These are phyloP conservation scores for Russula foetens DNA, from an alignment of 768 basidiomycete species.

Conservation along the genomic window DNA sequence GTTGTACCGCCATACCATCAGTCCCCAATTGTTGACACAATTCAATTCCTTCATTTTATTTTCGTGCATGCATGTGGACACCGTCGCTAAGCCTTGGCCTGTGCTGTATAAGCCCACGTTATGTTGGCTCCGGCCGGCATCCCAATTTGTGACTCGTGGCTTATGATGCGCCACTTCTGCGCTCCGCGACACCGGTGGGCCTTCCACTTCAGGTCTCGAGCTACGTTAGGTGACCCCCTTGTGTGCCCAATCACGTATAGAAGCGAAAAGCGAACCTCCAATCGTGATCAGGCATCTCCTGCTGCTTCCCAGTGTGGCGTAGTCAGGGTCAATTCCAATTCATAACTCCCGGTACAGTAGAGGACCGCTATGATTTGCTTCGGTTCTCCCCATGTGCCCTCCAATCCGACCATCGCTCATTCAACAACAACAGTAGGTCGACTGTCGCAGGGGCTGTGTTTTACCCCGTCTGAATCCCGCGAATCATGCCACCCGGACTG, in stretches of 20 bases:
- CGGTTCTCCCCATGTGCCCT: neutral
- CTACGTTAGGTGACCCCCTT: neutral
- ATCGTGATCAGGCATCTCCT: neutral
- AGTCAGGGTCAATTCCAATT: neutral
- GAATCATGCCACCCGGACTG: neutral
- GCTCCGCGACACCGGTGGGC: neutral
- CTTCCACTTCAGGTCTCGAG: neutral
- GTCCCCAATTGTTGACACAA: neutral
- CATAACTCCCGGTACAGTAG: neutral
- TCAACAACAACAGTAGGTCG: too few relatives aligned
- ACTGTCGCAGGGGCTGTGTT: neutral
- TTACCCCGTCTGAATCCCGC: too few relatives aligned
- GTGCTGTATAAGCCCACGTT: neutral
- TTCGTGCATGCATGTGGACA: neutral
- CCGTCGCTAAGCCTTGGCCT: neutral
- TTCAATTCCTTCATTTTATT: neutral
- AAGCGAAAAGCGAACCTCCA: neutral
- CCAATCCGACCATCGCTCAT: neutral
- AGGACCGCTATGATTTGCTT: neutral
- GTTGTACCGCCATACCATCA: neutral
- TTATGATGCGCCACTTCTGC: neutral
- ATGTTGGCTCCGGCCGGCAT: constrained; percentile 1
- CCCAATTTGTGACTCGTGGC: neutral
- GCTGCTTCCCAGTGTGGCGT: neutral
- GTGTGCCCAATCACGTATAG: neutral